phyloP scores from a whole-genome alignment of 345 rosid species.

The Aquilaria sinensis region DNA sequence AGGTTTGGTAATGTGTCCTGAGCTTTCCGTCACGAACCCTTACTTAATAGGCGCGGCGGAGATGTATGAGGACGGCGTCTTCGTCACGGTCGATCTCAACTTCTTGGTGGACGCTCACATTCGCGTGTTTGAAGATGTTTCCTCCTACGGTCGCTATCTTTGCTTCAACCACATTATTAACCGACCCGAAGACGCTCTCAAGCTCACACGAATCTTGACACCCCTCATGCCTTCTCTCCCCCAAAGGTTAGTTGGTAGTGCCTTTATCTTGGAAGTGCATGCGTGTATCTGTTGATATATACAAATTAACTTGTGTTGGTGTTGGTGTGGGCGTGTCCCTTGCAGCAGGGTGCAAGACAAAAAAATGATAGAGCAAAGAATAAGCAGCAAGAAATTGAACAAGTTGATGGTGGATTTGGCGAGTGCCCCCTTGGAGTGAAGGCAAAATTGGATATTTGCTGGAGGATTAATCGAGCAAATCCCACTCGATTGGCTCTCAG shows the following conservation, averaged over 20 bases:
- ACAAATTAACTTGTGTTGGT: too few species aligned
- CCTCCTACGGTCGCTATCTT: constrained; percentile 53
- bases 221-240: constrained; percentile 26
- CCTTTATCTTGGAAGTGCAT: too few species aligned
- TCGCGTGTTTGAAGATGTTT: constrained; percentile 44
- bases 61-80: constrained; percentile 62
- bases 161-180: constrained; percentile 51
- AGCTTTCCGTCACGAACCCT: constrained; percentile 37
- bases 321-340: neutral
- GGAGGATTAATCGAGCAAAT: neutral
- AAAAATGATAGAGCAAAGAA: constrained; percentile 35
- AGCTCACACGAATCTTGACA: constrained; percentile 29
- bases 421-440: neutral
- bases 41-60: constrained; percentile 69
- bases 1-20: constrained; percentile 43
- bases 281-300: too few species aligned
- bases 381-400: constrained; percentile 55
- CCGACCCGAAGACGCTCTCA: constrained; percentile 30
- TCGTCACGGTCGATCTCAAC: constrained; percentile 43
- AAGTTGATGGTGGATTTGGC: constrained; percentile 38
- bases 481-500: too few species aligned
- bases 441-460: neutral
- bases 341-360: constrained; percentile 28
- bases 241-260: constrained; percentile 15
- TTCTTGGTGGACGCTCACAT: constrained; percentile 53